A percentile compares a stretch with the other conserved stretches of the same genome.
Conservation (phyloP, 176 grass and related monocot genomes). For the Cenchrus fungigraminus region DNA sequence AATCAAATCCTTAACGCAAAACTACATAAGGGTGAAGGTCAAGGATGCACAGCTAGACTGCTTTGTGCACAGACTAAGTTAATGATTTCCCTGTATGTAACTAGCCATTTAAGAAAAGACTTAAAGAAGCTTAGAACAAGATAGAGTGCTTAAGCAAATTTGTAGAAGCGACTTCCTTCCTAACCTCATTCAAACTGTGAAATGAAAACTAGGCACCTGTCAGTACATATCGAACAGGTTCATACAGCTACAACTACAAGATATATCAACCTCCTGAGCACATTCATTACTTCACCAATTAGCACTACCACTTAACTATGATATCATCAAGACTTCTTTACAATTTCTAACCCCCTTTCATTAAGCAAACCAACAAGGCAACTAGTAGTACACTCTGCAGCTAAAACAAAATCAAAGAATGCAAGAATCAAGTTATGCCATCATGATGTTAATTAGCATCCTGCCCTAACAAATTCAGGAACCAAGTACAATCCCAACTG, state of each 20-base stretch:
- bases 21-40: neutral
- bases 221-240: neutral
- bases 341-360: neutral
- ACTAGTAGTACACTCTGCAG: neutral
- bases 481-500: neutral
- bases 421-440: slow-evolving; percentile 2
- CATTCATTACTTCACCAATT: slow-evolving; percentile 4
- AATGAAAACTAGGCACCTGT: neutral
- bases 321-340: neutral
- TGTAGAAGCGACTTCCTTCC: neutral
- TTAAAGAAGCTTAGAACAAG: neutral
- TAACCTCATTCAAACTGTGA: neutral
- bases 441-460: slow-evolving; percentile 8
- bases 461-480: neutral
- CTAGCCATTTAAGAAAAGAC: neutral
- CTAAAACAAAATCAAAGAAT: slow-evolving; percentile 22
- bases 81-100: neutral
- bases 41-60: neutral
- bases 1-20: slow-evolving; percentile 7
- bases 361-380: neutral
- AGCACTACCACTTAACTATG: neutral
- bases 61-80: neutral
- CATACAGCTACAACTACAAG: slow-evolving; percentile 21
- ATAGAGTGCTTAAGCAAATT: neutral
- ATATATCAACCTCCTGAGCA: neutral